These are phyloP conservation scores for Corchorus olitorius DNA, from an alignment of 345 rosid species.

Conservation along the genomic window DNA sequence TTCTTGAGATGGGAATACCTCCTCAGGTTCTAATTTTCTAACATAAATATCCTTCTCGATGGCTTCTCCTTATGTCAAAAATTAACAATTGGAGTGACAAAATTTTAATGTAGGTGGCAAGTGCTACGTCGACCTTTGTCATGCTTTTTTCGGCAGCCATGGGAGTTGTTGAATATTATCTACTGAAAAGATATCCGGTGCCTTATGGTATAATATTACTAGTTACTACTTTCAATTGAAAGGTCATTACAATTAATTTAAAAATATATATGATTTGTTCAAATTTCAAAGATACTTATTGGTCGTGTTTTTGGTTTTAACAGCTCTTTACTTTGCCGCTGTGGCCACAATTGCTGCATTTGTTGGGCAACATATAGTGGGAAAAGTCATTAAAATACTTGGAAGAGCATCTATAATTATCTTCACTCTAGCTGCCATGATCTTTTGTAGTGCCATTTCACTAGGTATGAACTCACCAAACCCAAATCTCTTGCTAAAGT, in stretches of 20 bases:
- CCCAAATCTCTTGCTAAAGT: neutral
- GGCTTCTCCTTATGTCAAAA: neutral
- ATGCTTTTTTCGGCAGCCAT: conserved; percentile 56
- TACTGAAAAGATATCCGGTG: conserved; percentile 50
- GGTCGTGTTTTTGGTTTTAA: no score
- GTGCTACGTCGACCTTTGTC: conserved; percentile 54
- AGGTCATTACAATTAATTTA: neutral
- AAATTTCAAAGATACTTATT: neutral
- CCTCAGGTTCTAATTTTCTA: conserved; percentile 39
- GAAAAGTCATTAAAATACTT: conserved; percentile 28
- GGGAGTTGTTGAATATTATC: conserved; percentile 49
- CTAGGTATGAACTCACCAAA: conserved; percentile 25
- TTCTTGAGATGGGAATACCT: conserved; percentile 52
- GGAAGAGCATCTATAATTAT: conserved; percentile 43
- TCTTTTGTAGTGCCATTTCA: conserved; percentile 35
- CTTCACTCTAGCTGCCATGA: conserved; percentile 39
- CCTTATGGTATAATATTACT: conserved; percentile 42
- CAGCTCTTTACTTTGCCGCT: conserved; percentile 37
- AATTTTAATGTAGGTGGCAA: conserved; percentile 36
- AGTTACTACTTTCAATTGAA: neutral
- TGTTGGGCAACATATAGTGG: conserved; percentile 36
- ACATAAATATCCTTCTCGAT: neutral
- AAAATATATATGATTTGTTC: neutral
- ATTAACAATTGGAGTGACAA: neutral
- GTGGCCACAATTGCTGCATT: conserved; percentile 42